phyloP scores from a whole-genome alignment of 805 yeast genomes.

The Yarrowia porcina region DNA sequence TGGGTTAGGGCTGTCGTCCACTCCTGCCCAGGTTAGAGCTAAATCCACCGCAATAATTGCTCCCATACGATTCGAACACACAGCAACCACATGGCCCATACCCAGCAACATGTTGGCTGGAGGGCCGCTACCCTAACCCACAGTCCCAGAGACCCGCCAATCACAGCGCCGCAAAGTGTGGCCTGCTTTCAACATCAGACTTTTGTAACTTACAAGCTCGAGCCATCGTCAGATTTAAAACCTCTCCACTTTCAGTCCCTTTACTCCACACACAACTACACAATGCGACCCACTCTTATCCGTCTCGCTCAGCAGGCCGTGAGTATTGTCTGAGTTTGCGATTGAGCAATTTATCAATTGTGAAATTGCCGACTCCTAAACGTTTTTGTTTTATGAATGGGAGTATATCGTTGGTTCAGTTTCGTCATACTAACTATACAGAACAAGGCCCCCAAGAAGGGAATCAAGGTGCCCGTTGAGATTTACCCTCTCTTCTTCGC shows the following conservation, averaged over 20 bases:
- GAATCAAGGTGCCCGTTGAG: conserved; percentile 15
- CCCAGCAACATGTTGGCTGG: background rate
- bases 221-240: conserved; percentile 13
- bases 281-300: conserved; percentile 25
- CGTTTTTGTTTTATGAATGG: too few relatives aligned
- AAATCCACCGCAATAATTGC: too few relatives aligned
- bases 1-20: background rate
- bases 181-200: conserved; percentile 24
- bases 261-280: background rate
- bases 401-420: background rate
- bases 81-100: background rate
- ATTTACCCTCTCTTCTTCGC: conserved; percentile 31
- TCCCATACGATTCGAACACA: conserved; percentile 15
- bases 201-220: conserved; percentile 17
- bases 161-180: conserved; percentile 11
- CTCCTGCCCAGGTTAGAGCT: too few relatives aligned
- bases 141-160: background rate
- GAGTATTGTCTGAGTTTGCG: background rate
- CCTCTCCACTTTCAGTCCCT: conserved; percentile 5
- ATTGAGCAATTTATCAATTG: conserved; percentile 11
- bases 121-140: background rate
- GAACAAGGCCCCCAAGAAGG: conserved; percentile 19
- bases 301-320: conserved; percentile 25
- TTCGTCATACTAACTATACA: conserved; percentile 8
- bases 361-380: too few relatives aligned